phyloP scores from a whole-genome alignment of 352 stramenopile genomes.

The Blastocystis sp. region DNA sequence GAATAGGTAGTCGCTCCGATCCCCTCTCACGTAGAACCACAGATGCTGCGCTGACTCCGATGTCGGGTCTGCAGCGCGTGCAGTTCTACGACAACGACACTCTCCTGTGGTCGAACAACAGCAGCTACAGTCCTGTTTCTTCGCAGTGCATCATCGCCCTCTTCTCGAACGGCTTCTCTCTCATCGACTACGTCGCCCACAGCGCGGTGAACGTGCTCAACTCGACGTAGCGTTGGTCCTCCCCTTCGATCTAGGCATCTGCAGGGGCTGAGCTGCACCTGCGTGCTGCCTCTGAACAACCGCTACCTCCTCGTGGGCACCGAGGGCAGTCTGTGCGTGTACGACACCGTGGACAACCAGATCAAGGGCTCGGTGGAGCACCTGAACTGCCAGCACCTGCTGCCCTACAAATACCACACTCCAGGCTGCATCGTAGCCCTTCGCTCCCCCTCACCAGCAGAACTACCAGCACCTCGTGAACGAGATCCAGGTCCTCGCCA shows the following conservation, averaged over 20 bases:
- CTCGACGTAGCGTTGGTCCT: not conserved
- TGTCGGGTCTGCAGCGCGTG: slow-evolving; percentile 7
- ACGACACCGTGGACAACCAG: not conserved
- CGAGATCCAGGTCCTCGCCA: not conserved
- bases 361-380: not conserved
- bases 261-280: not conserved
- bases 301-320: slow-evolving; percentile 33
- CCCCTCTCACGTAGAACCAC: not conserved
- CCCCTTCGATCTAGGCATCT: not conserved
- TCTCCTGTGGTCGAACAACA: slow-evolving; percentile 19
- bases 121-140: not conserved
- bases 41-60: not conserved
- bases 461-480: not conserved
- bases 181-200: slow-evolving; percentile 58
- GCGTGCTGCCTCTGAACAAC: not conserved
- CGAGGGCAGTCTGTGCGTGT: slow-evolving; percentile 24
- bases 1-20: not conserved
- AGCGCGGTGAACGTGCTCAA: not conserved
- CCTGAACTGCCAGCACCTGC: not conserved
- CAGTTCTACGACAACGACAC: slow-evolving; percentile 61
- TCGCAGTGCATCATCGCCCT: slow-evolving; percentile 41
- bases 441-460: not conserved
- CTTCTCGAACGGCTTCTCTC: slow-evolving; percentile 9
- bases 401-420: not conserved
- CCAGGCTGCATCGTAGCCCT: not conserved